Base-by-base conservation (phyloP, 2,329 filamentous ascomycete genomes). In the Phialocephala subalpina region DNA sequence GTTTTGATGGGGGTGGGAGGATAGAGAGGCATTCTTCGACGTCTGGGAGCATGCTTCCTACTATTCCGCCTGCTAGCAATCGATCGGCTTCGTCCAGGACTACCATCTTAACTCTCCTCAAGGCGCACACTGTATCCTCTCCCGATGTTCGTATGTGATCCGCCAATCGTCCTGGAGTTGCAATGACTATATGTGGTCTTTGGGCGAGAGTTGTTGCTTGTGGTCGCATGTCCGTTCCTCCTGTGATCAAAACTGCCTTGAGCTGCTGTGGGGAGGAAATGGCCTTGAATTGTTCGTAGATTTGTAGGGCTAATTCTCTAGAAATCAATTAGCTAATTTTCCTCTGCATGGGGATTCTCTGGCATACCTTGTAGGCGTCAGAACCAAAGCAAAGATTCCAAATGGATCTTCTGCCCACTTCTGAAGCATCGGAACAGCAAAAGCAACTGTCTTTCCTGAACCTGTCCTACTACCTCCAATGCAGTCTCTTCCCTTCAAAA, bases 21-120 rank as follows among this genome's bases (percentile, higher is more conserved):
- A 90, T 90, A 1, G 88, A 90, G 3, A 99, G 84, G 75, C 94
- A 97, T 67, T 93, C 92, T 77, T 97, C 93, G 1, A 99, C 89
- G 74, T 97, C 96, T 4, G 93, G 91, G n/a, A 97, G 84, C 94
- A 97, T 97, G 79, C 90, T 94, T 29, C 94, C 95, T 20, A 87
- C 85, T 0, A 87, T 88, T 58, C 88, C 87, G 38, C 89, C 86
- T 45, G 91, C 87, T 53, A 99, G 87, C 42, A 99, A 84, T 53
- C 96, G 88, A 80, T 99, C 96, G 3, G 96, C 96, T 83, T 99
- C 96, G 77, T 99, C 96, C 49, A 99, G 90, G 8, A 99, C 94
- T 2, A 98, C 92, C 77, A 92, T 94, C 64, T 88, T 89, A 29
- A 93, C 91, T 59, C 94, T 87, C 20, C 89, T 86, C 55, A 99